Percentiles rank a stretch among this genome's conserved stretches.
phyloP scores from a whole-genome alignment of 1,284 basidiomycete species.

The Chondrostereum purpureum region DNA sequence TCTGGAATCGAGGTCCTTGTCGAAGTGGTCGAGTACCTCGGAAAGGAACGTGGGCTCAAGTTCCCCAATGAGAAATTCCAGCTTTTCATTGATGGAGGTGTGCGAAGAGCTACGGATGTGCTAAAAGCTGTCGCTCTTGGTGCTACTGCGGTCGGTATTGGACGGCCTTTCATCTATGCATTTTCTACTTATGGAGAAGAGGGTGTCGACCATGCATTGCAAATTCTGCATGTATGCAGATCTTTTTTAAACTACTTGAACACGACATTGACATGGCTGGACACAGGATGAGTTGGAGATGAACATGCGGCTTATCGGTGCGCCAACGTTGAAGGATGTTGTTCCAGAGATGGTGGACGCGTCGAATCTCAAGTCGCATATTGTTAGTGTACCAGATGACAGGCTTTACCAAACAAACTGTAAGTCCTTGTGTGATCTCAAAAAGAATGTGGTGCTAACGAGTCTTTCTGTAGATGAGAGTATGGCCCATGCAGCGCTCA shows the following conservation, averaged over 20 bases:
- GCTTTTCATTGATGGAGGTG: slow-evolving; percentile 89
- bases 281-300: slow-evolving; percentile 84
- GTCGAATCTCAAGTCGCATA: slow-evolving; percentile 27
- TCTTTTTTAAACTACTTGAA: no score
- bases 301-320: slow-evolving; percentile 80
- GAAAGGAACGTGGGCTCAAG: slow-evolving; percentile 52
- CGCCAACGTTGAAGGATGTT: slow-evolving; percentile 64
- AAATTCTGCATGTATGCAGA: slow-evolving; percentile 67
- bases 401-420: slow-evolving; percentile 48
- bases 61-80: slow-evolving; percentile 76
- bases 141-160: slow-evolving; percentile 83
- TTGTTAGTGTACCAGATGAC: slow-evolving; percentile 34
- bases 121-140: slow-evolving; percentile 91
- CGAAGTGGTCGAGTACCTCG: slow-evolving; percentile 77
- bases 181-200: slow-evolving; percentile 85
- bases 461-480: neutral
- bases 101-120: slow-evolving; percentile 86
- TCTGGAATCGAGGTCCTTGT: slow-evolving; percentile 88
- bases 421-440: slow-evolving; percentile 27
- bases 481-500: neutral
- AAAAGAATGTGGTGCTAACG: no score
- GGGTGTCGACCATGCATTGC: slow-evolving; percentile 71
- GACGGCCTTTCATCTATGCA: slow-evolving; percentile 84
- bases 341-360: slow-evolving; percentile 81
- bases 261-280: no score